Base-by-base conservation (phyloP, 2,329 filamentous ascomycete genomes). In the Cryphonectria carpinicola region DNA sequence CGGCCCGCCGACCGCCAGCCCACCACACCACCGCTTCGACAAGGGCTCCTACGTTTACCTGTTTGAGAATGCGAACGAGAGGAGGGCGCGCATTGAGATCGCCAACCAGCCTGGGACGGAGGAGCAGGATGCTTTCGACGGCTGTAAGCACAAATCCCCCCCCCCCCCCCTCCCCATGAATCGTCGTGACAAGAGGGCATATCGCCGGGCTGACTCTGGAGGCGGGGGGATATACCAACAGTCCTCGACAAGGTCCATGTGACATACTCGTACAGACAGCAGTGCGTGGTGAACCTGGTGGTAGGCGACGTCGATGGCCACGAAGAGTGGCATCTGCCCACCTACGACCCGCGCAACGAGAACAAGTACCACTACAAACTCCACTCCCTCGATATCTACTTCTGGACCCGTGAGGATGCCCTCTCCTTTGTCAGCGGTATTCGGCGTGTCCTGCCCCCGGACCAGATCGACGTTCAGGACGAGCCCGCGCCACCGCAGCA, bases 31-130 rank as follows among this genome's bases (percentile, higher is more conserved):
- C 80, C 89, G 92, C 66, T 95, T 95, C 79, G 90, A 93, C 80
- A 92, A 92, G 79, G 88, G 90, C 63, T 94, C 92, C 10, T 95
- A 95, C 79, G 87, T 95, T 70, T 95, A 95, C 78, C 83, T 95
- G 7, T 94, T 93, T 79, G 91, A 94, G 79, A 92, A 93, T 78
- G 87, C 91, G 17, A 84, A 84, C 72, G 87, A 90, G 75, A 85
- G 89, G 72, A 86, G 88, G 72, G 91, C 91, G 73, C 90, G 92
- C 74, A 83, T 95, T 74, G 93, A 95, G 80, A 84, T 95, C 73
- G 92, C 92, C 60, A 95, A 95, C 76, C 84, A 90, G 75, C 87
- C 91, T 11, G 92, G 92, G 67, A 91, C 89, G 3, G 87, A 92
- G 1, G 87, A 92, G n/a, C 92, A 95, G 78, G 92, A 95, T 82